Evolutionary conservation across 371 early-diverging fungal species (phyloP), one percentile per base, ranked within the genome.

Genomic region (Lichtheimia ramosa): DNA sequence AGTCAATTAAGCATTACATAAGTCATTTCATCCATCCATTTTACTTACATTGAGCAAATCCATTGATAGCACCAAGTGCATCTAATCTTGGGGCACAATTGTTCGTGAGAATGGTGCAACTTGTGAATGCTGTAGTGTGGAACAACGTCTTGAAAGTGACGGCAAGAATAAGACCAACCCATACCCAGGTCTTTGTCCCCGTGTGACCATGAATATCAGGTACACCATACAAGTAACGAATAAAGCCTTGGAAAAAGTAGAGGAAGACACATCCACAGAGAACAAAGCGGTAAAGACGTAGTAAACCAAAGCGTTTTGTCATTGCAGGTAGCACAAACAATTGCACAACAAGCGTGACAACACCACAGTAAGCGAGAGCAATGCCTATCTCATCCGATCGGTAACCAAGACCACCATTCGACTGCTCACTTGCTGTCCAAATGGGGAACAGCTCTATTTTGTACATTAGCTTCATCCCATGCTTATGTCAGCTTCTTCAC

Each of bases 331-430:
- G 16, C 2, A 61, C 15, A 25, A 83, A 21, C 1, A 91, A 70
- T 60, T 89, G 90, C 21, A 79, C 55, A 41, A 81, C 58, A 4
- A 92, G 48, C 1, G 83, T 81, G 3, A 82, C 52, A 3, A 74
- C 28, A 4, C 88, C 85, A 6, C 75, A 68, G 23, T 84, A 58
- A 3, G 85, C 74, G 46, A 90, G 61, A 1, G 81, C 75, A 18
- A 75, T 54, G 20, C 89, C 89, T 43, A 89, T 82, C 24, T 81
- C 69, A 14, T 69, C 62, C 3, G 82, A 53, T 5, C 59, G 59
- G 62, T 86, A 84, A 3, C 74, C 83, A 5, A 91, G 75, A 0
- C 91, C 90, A 48, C 87, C 90, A 42, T 42, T 43, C 14, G 16
- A 39, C 13, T 52, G 51, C 16, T 43, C 16, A 21, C 60, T 66